Evolutionary conservation across 1,284 basidiomycete genomes (phyloP).

Genomic region (Naganishia albida): DNA sequence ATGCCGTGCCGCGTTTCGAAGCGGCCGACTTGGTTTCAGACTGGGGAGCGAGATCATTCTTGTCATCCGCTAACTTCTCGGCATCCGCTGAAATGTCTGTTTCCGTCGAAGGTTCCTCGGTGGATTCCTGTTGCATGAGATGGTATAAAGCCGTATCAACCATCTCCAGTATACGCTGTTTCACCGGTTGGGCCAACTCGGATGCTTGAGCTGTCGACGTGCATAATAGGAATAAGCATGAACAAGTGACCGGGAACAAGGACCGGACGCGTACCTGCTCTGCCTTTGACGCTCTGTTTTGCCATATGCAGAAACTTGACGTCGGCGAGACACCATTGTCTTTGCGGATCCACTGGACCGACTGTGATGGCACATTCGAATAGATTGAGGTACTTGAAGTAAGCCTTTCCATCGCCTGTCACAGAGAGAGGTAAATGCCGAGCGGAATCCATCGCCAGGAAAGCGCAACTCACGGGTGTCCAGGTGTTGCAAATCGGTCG

Average conservation of each 20-base stretch:
- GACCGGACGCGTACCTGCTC: slow-evolving; percentile 17
- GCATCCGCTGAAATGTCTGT: neutral
- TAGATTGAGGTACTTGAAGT: slow-evolving; percentile 20
- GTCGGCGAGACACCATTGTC: slow-evolving; percentile 29
- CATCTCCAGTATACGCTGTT: slow-evolving; percentile 24
- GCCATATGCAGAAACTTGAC: slow-evolving; percentile 27
- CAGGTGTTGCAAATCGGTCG: slow-evolving; percentile 7
- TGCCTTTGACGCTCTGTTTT: slow-evolving; percentile 27
- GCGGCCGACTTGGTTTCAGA: neutral
- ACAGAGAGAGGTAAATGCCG: neutral
- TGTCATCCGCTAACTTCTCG: neutral
- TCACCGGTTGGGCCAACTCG: slow-evolving; percentile 24
- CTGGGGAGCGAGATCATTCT: neutral
- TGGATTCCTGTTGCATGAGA: slow-evolving; percentile 3
- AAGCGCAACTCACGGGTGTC: slow-evolving; percentile 13
- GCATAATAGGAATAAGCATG: neutral
- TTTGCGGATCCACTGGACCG: slow-evolving; percentile 22
- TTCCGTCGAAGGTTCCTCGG: too few species aligned
- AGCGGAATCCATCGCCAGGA: neutral
- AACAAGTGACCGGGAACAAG: too few species aligned
- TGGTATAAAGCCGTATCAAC: slow-evolving; percentile 23
- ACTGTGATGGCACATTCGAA: slow-evolving; percentile 31
- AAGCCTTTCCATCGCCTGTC: slow-evolving; percentile 29
- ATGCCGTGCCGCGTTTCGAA: neutral
- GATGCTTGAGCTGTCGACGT: slow-evolving; percentile 18